Conservation (phyloP, 2,329 filamentous ascomycete species). For the Colletotrichum sp. region DNA sequence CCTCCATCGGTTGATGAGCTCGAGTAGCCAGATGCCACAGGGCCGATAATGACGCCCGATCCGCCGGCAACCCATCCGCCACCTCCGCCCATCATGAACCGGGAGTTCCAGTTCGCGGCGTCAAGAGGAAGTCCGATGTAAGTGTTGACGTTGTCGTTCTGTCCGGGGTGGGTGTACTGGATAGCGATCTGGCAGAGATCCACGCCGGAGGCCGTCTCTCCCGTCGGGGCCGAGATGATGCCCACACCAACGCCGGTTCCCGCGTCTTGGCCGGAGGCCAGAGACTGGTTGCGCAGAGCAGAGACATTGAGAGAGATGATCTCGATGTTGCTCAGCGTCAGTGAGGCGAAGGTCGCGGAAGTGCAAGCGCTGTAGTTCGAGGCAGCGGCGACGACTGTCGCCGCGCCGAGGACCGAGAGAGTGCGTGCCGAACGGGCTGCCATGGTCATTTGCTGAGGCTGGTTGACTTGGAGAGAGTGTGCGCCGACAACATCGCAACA, state of each 20-base stretch:
- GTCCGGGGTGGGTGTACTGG: conserved; percentile 12
- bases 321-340: not conserved
- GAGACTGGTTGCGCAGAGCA: not conserved
- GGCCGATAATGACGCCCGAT: not conserved
- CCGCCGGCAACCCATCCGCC: conserved; percentile 13
- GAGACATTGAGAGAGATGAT: not conserved
- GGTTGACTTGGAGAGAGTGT: not conserved
- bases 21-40: not conserved
- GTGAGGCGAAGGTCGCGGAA: not conserved
- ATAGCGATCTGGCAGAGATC: conserved; percentile 23
- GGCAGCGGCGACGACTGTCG: not conserved
- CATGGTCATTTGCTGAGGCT: not conserved
- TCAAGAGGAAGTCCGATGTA: conserved; percentile 20
- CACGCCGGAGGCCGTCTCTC: not conserved
- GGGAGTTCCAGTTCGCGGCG: conserved; percentile 22
- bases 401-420: not conserved
- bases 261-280: not conserved
- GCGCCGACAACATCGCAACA: not conserved
- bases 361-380: not conserved
- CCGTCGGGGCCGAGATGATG: not conserved
- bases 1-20: not conserved
- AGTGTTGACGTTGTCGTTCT: conserved; percentile 14
- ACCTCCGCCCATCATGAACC: conserved; percentile 22
- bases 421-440: not conserved
- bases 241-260: not conserved